phyloP scores from a whole-genome alignment of 2,329 filamentous ascomycete genomes.

The Sarocladium brachiariae region DNA sequence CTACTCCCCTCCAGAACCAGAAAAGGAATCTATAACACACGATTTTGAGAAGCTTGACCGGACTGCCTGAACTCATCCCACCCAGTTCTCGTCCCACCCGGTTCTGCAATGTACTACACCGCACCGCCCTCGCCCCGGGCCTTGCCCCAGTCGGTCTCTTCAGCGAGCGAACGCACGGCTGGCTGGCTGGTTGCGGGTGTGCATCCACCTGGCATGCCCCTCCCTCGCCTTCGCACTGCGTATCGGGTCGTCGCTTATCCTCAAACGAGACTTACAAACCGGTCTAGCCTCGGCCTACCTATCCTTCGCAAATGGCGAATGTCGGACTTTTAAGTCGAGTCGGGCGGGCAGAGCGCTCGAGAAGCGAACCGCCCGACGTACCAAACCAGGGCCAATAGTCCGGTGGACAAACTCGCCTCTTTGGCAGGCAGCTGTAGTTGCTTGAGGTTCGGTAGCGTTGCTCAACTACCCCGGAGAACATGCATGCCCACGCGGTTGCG shows the following conservation, averaged over 20 bases:
- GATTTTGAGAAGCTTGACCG: neutral
- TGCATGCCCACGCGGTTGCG: neutral
- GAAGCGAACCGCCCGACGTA: too few relatives aligned
- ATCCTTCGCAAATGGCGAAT: too few relatives aligned
- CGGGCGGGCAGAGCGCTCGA: too few relatives aligned
- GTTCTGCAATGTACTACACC: neutral
- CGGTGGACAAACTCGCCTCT: neutral
- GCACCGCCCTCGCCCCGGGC: neutral
- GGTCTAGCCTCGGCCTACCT: too few relatives aligned
- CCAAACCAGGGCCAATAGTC: neutral
- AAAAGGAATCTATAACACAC: neutral
- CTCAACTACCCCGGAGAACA: neutral
- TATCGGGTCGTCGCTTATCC: too few relatives aligned
- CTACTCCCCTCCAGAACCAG: too few relatives aligned
- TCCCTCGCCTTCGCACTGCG: neutral
- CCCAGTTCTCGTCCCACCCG: too few relatives aligned
- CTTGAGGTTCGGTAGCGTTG: neutral
- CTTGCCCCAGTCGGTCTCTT: neutral
- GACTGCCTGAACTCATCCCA: too few relatives aligned
- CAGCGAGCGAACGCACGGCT: neutral
- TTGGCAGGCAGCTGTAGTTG: neutral
- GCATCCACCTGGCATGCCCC: neutral
- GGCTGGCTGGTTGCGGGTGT: neutral
- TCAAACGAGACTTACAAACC: too few relatives aligned
- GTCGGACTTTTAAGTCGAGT: too few relatives aligned